Evolutionary conservation across 1,139 yeast genomes (phyloP), one percentile per base, ranked within the genome.

Genomic region (Taphrina betulina): DNA sequence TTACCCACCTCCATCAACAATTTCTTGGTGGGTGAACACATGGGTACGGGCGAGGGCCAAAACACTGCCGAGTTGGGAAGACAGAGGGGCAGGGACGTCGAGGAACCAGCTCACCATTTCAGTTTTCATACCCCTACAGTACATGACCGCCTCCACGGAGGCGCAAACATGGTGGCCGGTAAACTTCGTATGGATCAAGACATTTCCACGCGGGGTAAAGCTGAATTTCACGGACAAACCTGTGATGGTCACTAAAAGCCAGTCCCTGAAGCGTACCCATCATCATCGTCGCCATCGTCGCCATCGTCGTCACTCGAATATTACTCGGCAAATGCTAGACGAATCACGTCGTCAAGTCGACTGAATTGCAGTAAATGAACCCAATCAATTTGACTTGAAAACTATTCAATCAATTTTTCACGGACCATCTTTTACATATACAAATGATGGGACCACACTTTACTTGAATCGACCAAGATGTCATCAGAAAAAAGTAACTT

Each of bases 51-150:
- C 31, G 46, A 50, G 23, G 45, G 26, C 40, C 17, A n/a, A 14
- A 14, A 28, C 16, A 35, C 22, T 12, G 45, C 31, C 14, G 36
- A 40, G 2, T 24, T 22, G 16, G 54, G 54, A 1, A 38, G 54
- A 26, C 54, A 50, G 37, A 22, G 54, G 28, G 54, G 54, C 12
- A 33, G 44, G 7, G 43, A 50, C 24, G 34, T 35, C n/a, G 29
- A 41, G 19, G 54, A 50, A 24, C 54, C 54, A 3, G 54, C 54
- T 16, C 54, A 50, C 23, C 54, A 50, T 31, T 50, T 50, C 29
- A 35, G 19, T 14, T 31, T 33, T 16, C 54, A 50, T 31, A 29
- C 35, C 24, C 54, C 54, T 10, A 50, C 38, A 4, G 3, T 38
- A 1, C 44, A 42, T 23, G 54, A 50, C 17, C 45, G 54, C 8